These are phyloP conservation scores for Leptodermis oblonga DNA, from an alignment of 257 asterid genomes.

Conservation along the genomic window DNA sequence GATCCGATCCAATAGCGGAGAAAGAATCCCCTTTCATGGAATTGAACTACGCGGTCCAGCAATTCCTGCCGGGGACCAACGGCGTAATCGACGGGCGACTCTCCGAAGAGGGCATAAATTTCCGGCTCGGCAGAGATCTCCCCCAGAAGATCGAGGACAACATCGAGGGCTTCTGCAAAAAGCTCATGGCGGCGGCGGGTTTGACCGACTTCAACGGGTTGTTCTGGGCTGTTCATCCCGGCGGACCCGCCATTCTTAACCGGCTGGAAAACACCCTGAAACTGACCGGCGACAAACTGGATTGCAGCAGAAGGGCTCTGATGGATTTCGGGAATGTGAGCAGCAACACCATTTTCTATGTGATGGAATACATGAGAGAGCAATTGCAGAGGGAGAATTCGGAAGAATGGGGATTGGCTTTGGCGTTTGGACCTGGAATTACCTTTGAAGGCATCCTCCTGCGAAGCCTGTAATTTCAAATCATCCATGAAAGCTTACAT, in stretches of 20 bases:
- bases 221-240: slow-evolving; percentile 98
- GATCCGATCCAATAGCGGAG: slow-evolving; percentile 48
- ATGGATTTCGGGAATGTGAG: slow-evolving; percentile 90
- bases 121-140: slow-evolving; percentile 72
- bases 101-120: slow-evolving; percentile 80
- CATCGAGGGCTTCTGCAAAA: slow-evolving; percentile 66
- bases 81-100: slow-evolving; percentile 68
- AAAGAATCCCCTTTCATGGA: slow-evolving; percentile 63
- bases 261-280: slow-evolving; percentile 54
- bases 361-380: slow-evolving; percentile 78
- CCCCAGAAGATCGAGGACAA: slow-evolving; percentile 80
- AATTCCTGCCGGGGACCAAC: slow-evolving; percentile 60
- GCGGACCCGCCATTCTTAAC: slow-evolving; percentile 90
- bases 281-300: slow-evolving; percentile 44
- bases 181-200: slow-evolving; percentile 41
- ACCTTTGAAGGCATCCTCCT: slow-evolving; percentile 92
- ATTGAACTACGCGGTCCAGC: slow-evolving; percentile 61
- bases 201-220: slow-evolving; percentile 44
- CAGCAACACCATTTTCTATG: slow-evolving; percentile 80
- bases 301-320: slow-evolving; percentile 80
- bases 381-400: slow-evolving; percentile 40
- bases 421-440: slow-evolving; percentile 92
- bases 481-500: too few relatives aligned
- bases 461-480: slow-evolving; percentile 41
- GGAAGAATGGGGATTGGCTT: slow-evolving; percentile 85